Evolutionary conservation across 345 rosid species (phyloP), one percentile per base, ranked within the genome.

Genomic region (Lepidium aucheri): DNA sequence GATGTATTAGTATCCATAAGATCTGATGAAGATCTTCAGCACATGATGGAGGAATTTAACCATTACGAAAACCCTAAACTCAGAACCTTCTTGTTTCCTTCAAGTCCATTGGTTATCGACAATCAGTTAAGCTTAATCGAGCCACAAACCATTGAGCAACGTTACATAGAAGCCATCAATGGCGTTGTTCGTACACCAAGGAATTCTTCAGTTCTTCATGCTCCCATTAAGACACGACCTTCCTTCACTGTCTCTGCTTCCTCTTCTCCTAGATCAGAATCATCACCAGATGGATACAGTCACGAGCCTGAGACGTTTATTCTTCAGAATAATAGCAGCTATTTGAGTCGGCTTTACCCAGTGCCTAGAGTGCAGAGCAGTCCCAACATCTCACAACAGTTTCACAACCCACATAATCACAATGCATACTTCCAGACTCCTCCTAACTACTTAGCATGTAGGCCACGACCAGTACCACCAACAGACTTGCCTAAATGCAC

Each of bases 131-230:
- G 46, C 32, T 57, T 61, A 0, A 8, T 65, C 9, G 92, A 87
- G 57, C 75, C 78, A 2, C 77, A 62, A 20, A 74, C 78, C 0
- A 30, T 78, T 6, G 96, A 90, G 65, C 95, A 85, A 50, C 88
- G 89, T 4, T 93, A 86, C 74, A 78, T 93, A 4, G 97, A 90
- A 35, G 96, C 98, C 6, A 71, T 93, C 73, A 93, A 93, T 18
- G 91, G 94, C 9, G 59, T 80, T 14, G 16, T 69, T 46, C 83
- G 80, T 28, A 24, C 70, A 12, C 11, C 69, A 1, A 15, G 71
- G 28, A 56, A 1, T 33, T 1, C 0, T 18, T 5, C 7, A 43
- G n/a, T 8, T 39, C 67, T 69, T 51, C 81, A 71, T 33, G 57
- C 70, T 39, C 84, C 81, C 0, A 58, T 78, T 75, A 72, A 65